phyloP scores from a whole-genome alignment of 2,329 filamentous ascomycete genomes.

The Curvularia sp. region DNA sequence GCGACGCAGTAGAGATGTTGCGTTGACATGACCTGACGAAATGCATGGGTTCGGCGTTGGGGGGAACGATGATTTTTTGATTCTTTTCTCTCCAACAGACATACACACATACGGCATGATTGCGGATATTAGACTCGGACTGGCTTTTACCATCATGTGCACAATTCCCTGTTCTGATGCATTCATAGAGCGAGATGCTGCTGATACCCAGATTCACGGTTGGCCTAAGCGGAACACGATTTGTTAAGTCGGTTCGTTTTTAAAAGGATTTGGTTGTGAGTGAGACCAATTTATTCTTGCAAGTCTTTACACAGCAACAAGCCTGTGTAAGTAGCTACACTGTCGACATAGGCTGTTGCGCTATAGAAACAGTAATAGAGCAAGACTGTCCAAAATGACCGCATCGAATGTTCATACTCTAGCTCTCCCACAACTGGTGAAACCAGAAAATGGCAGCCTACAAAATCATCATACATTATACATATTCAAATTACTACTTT shows the following conservation, averaged over 20 bases:
- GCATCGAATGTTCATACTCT: background rate
- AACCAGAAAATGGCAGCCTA: no score
- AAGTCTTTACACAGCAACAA: background rate
- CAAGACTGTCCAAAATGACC: background rate
- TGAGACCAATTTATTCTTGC: background rate
- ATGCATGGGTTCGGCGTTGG: constrained; percentile 36
- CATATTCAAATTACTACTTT: no score
- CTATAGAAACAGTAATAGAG: background rate
- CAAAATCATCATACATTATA: no score
- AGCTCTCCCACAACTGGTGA: no score
- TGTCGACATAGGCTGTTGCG: no score
- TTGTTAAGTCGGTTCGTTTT: background rate
- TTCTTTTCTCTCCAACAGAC: constrained; percentile 1
- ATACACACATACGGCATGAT: constrained; percentile 1
- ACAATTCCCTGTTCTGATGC: background rate
- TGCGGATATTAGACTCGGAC: constrained; percentile 7
- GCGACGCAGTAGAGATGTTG: constrained; percentile 66
- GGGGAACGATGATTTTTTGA: constrained; percentile 16
- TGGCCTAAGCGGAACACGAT: background rate
- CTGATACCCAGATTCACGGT: background rate
- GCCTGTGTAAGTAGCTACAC: background rate
- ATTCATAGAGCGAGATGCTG: background rate
- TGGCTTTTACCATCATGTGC: constrained; percentile 1
- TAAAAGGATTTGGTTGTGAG: background rate
- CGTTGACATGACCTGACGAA: constrained; percentile 23